These are phyloP conservation scores for Gnaphalium uliginosum DNA, from an alignment of 129 eudicot species.

Conservation along the genomic window DNA sequence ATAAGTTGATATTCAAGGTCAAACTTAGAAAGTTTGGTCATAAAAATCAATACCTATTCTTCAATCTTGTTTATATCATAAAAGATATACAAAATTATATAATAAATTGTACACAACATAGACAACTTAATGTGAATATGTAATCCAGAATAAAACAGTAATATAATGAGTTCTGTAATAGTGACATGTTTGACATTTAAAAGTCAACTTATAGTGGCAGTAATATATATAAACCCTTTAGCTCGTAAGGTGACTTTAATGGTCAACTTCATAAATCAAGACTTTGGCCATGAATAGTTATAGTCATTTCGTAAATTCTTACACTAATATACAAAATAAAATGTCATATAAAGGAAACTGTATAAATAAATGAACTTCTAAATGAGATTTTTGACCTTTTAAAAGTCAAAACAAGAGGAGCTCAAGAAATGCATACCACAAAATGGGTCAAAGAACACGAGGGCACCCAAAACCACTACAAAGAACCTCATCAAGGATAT, in stretches of 20 bases:
- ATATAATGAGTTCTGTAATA: neutral
- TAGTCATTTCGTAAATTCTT: too few species aligned
- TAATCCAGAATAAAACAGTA: slow-evolving; percentile 1
- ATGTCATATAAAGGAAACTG: neutral
- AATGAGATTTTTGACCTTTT: neutral
- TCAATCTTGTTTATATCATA: neutral
- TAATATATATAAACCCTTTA: neutral
- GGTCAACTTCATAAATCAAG: slow-evolving; percentile 8
- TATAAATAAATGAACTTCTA: neutral
- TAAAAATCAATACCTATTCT: neutral
- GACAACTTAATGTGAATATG: neutral
- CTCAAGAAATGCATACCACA: slow-evolving; percentile 20
- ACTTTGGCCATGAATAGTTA: neutral
- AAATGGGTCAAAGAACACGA: slow-evolving; percentile 22
- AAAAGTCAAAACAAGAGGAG: slow-evolving; percentile 20
- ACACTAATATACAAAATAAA: too few species aligned
- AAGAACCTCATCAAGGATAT: slow-evolving; percentile 10
- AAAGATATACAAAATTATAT: neutral
- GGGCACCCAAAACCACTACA: slow-evolving; percentile 12
- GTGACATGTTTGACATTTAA: slow-evolving; percentile 8
- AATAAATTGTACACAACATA: neutral
- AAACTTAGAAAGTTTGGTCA: neutral
- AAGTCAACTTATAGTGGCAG: neutral
- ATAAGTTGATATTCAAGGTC: neutral
- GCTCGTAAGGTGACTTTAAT: neutral